Conservation (phyloP, 2,329 filamentous ascomycete genomes). For the Microdochium nivale region DNA sequence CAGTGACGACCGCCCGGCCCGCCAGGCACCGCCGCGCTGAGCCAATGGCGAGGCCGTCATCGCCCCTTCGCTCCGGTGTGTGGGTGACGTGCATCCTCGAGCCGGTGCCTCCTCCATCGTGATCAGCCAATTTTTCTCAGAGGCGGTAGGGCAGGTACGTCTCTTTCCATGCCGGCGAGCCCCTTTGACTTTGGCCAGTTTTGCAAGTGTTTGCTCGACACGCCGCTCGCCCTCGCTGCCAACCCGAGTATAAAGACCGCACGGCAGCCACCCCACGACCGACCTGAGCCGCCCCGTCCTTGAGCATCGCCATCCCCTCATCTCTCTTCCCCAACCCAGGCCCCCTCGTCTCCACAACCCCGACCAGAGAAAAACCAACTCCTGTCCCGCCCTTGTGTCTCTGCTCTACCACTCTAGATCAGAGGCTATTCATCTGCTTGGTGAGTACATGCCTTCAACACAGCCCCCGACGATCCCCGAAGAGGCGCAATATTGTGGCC, state of each 20-base stretch:
- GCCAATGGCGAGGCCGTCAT: background rate
- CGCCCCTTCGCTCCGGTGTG: background rate
- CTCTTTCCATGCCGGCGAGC: background rate
- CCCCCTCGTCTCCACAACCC: too few relatives aligned
- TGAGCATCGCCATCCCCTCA: background rate
- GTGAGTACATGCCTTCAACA: background rate
- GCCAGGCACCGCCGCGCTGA: background rate
- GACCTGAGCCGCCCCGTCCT: background rate
- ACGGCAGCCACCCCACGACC: background rate
- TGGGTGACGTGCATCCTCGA: background rate
- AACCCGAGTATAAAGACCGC: background rate
- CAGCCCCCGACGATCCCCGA: background rate
- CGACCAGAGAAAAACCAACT: too few relatives aligned
- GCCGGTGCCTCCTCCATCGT: background rate
- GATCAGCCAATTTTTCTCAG: background rate
- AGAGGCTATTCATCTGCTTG: background rate
- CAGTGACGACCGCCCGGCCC: background rate
- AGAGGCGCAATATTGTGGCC: background rate
- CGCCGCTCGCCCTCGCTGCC: background rate
- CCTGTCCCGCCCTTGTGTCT: background rate
- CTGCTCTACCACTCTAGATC: background rate
- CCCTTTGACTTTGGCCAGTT: background rate
- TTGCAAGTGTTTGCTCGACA: background rate
- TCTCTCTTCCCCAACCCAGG: background rate
- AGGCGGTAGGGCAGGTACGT: background rate